phyloP scores from a whole-genome alignment of 1,284 basidiomycete genomes.

The Rhodotorula sp. region DNA sequence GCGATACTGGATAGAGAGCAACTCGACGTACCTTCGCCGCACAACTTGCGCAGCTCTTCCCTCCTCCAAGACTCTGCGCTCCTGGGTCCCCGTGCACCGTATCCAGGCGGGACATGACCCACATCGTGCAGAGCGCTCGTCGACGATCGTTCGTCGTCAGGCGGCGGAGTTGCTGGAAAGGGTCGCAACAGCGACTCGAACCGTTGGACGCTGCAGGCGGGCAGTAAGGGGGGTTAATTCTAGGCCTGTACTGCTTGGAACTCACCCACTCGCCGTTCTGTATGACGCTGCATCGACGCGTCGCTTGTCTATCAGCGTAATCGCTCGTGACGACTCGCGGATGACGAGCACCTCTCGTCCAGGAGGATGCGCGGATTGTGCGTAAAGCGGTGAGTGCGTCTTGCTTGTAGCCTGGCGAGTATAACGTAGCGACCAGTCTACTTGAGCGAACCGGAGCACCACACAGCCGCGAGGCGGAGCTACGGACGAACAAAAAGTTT shows the following conservation, averaged over 20 bases:
- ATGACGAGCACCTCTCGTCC: too few species aligned
- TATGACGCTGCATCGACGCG: neutral
- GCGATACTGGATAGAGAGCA: neutral
- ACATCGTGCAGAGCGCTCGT: too few species aligned
- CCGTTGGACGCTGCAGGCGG: constrained; percentile 11
- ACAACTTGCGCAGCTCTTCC: constrained; percentile 8
- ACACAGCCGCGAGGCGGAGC: too few species aligned
- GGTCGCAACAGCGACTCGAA: constrained; percentile 18
- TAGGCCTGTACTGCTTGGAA: too few species aligned
- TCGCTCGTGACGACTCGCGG: too few species aligned
- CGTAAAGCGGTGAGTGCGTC: too few species aligned
- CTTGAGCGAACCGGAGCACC: too few species aligned
- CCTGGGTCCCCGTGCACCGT: neutral
- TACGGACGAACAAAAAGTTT: too few species aligned
- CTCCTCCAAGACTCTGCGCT: constrained; percentile 11
- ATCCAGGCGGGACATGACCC: neutral
- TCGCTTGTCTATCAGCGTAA: too few species aligned
- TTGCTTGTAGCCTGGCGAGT: too few species aligned
- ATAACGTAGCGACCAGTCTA: too few species aligned
- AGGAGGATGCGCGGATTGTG: too few species aligned
- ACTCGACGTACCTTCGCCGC: constrained; percentile 5
- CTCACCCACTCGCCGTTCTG: neutral
- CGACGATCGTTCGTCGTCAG: neutral
- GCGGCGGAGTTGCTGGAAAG: neutral
- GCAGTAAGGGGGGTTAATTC: neutral